Base-by-base conservation (phyloP, 164 flowering plant species). In the Platanus orientalis region DNA sequence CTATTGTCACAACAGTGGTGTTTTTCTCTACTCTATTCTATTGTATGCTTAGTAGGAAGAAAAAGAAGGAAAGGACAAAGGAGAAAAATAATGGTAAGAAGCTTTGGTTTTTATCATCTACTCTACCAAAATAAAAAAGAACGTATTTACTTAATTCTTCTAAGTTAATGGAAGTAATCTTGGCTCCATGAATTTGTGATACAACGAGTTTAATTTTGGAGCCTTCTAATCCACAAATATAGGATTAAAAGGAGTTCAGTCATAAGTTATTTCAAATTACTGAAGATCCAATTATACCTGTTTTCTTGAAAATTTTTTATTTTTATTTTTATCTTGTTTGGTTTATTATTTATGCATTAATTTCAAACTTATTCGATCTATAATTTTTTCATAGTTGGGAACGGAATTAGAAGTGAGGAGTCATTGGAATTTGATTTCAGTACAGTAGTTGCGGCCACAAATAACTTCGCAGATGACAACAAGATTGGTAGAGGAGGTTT, bases 401-500 rank as follows among this genome's bases (percentile, higher is more conserved):
- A 54, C 16, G 63, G 58, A 21, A 67, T 64, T 23, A 56, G 27
- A 52, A 67, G 47, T 19, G 47, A 12, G 20, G 71, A 78, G n/a
- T 72, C 72, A 4, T 48, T 75, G 62, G 71, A 69, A 20, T 64
- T 60, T 39, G 64, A 68, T 12, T 60, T 73, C 28, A 45, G 36
- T 28, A 55, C 62, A 34, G 65, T 78, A 29, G 45, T n/a, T 34
- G 49, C 39, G 26, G 79, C 81, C 1, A 78, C 81, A 12, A 42
- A 54, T 39, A 65, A 73, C 60, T 78, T 78, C 52, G 39, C 75
- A 0, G 63, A 36, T 21, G 67, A 27, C 1, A 78, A 75, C 27
- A 73, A 75, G 48, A 66, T 78, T 44, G 77, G 79, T 3, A 32
- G 73, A 62, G 81, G 77, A 58, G 79, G 79, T 28, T 73, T 73